phyloP scores from a whole-genome alignment of 192 early-diverging fungal genomes.

The Backusella tarrabulga region DNA sequence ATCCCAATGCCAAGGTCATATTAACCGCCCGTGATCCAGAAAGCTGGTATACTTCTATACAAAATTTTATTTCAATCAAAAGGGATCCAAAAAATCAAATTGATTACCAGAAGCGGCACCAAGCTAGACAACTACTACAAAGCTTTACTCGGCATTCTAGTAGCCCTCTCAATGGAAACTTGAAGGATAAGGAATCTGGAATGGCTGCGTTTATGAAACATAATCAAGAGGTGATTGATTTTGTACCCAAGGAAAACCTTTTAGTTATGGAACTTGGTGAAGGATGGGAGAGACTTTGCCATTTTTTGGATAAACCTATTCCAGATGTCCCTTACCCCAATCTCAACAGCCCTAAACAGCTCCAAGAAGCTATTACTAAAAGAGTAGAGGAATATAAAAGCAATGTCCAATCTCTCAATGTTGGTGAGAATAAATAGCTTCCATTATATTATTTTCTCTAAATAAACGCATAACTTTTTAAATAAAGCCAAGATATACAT shows the following conservation, averaged over 20 bases:
- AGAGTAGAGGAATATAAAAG: not conserved
- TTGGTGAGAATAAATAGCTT: not conserved
- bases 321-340: slow-evolving; percentile 7
- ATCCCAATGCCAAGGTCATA: too few relatives aligned
- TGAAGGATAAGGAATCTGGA: not conserved
- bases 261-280: slow-evolving; percentile 3
- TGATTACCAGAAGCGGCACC: too few relatives aligned
- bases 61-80: too few relatives aligned
- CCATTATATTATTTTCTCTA: not conserved
- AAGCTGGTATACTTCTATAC: too few relatives aligned
- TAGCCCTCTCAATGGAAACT: too few relatives aligned
- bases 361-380: not conserved
- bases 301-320: not conserved
- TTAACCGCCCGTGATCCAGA: too few relatives aligned
- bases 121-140: too few relatives aligned
- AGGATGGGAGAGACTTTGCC: slow-evolving; percentile 8
- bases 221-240: not conserved
- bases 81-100: too few relatives aligned
- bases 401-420: not conserved
- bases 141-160: too few relatives aligned
- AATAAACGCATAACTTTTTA: not conserved
- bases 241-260: not conserved
- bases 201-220: not conserved
- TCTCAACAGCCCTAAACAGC: not conserved
- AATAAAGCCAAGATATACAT: too few relatives aligned